Conservation (phyloP, 1,284 basidiomycete species). For the Tilletia walkeri region DNA sequence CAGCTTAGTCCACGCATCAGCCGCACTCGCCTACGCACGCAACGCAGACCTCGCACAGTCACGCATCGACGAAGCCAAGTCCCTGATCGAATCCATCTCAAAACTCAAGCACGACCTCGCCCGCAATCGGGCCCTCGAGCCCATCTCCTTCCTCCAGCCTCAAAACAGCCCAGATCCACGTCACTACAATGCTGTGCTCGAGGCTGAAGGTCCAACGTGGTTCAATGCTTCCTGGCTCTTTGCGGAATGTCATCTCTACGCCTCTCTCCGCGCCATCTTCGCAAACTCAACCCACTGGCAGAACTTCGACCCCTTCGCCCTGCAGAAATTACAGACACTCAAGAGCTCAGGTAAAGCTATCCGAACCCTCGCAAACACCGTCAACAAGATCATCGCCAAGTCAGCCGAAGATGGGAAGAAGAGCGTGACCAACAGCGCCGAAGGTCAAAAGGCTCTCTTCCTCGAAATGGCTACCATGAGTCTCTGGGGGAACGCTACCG, state of each 20-base stretch:
- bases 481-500: constrained; percentile 68
- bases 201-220: constrained; percentile 68
- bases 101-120: constrained; percentile 87
- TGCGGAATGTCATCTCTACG: constrained; percentile 81
- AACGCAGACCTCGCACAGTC: constrained; percentile 60
- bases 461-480: constrained; percentile 79
- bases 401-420: too few relatives aligned
- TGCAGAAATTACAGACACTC: constrained; percentile 80
- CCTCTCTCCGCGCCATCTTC: constrained; percentile 75
- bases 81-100: constrained; percentile 72
- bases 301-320: constrained; percentile 77
- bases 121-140: constrained; percentile 71
- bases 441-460: constrained; percentile 60
- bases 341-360: constrained; percentile 73
- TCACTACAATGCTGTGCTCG: constrained; percentile 36
- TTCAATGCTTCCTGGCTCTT: constrained; percentile 80
- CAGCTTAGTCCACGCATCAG: constrained; percentile 63
- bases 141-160: constrained; percentile 30
- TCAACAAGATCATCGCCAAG: constrained; percentile 36
- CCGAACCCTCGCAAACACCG: constrained; percentile 59
- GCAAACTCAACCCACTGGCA: constrained; percentile 70
- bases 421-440: not conserved
- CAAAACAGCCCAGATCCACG: constrained; percentile 24
- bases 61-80: constrained; percentile 58
- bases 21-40: constrained; percentile 40